Evolutionary conservation across 495 filamentous ascomycete species (phyloP).

Genomic region (Talaromyces borbonicus): DNA sequence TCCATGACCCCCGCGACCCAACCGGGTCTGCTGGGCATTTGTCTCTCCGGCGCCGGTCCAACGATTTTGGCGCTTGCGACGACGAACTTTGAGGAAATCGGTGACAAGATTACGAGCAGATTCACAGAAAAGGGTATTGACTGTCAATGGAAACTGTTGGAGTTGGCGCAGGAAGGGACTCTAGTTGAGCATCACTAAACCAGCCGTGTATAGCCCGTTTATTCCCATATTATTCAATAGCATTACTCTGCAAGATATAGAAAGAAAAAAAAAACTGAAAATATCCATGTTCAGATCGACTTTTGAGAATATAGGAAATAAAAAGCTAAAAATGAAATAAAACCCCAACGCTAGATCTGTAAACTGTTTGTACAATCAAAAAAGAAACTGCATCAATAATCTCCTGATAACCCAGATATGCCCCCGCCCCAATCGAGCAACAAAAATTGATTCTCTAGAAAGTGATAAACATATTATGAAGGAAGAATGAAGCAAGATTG

Average conservation of each 20-base stretch:
- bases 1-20: conserved; percentile 76
- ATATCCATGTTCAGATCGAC: background rate
- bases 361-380: conserved; percentile 6
- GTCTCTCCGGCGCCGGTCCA: conserved; percentile 85
- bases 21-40: conserved; percentile 83
- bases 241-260: too few species aligned
- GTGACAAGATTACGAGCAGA: conserved; percentile 57
- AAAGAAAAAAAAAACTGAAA: background rate
- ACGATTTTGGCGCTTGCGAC: conserved; percentile 91
- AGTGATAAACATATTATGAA: too few species aligned
- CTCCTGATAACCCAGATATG: too few species aligned
- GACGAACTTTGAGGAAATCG: conserved; percentile 75
- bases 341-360: background rate
- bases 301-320: background rate
- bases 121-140: conserved; percentile 60
- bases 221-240: background rate
- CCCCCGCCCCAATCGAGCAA: background rate
- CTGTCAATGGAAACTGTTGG: conserved; percentile 78
- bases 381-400: too few species aligned
- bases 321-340: background rate
- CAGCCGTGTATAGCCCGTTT: background rate
- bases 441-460: too few species aligned
- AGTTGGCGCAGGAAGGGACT: conserved; percentile 77
- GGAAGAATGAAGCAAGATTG: background rate
- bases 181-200: conserved; percentile 39